Base-by-base conservation (phyloP, 441 rosid genomes). In the Gossypium davidsonii region DNA sequence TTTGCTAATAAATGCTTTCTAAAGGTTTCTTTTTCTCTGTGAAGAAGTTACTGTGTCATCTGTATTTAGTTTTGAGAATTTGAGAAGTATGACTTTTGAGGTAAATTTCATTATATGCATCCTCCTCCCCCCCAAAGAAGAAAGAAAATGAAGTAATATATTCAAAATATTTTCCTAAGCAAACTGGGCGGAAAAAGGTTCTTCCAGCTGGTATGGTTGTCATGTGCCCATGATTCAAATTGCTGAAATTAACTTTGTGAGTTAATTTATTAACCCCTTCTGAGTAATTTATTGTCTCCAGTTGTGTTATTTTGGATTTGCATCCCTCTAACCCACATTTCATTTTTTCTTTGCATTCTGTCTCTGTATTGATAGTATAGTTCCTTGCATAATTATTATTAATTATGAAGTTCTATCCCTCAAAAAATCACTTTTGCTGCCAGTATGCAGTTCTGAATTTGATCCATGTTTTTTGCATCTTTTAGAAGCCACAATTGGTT, bases 401-500 rank as follows among this genome's bases (percentile, higher is more conserved):
- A 42, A 9, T 42, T 64, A 64, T 65, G 34, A 65, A 44, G 21
- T 67, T 67, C 39, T 48, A 14, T 48, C 53, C 26, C 26, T 14
- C 6, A 17, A 14, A 48, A 23, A 10, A n/a, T 56, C 15, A 0
- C 23, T 57, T 14, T 58, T 15, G 5, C 23, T 42, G 17, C 20
- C 52, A 37, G 10, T 34, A 1, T 58, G 12, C 17, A 11, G 31
- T 55, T 71, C 51, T 63, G 26, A 34, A 70, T 67, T 66, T 64
- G 48, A 56, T 53, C 69, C 69, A 42, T 46, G 56, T 67, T 51
- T 28, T 51, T 68, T 55, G 51, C 53, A 51, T 73, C 76, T 37
- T 80, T 74, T 81, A 25, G 99, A 87, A 93, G 85, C 90, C 90
- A 76, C 97, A 93, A 84, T 79, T 96, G 78, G 99, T 96, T 28